These are phyloP conservation scores for Trametes sanguinea DNA, from an alignment of 768 basidiomycete genomes.

Conservation along the genomic window DNA sequence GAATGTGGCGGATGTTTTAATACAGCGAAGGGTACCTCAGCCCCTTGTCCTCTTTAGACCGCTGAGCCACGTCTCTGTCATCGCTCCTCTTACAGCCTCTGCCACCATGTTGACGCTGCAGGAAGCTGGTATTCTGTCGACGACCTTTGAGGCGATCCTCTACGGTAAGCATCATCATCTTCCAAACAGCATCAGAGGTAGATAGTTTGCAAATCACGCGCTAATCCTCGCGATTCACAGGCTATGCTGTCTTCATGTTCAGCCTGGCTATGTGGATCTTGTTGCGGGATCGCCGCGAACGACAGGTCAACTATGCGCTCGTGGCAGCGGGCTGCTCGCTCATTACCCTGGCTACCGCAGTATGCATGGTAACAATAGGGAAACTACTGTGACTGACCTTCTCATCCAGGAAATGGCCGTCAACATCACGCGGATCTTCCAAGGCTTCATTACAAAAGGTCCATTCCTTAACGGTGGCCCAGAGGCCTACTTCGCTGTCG, in stretches of 20 bases:
- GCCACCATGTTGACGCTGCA: slow-evolving; percentile 15
- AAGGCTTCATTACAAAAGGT: slow-evolving; percentile 11
- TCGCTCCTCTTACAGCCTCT: neutral
- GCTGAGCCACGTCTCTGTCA: neutral
- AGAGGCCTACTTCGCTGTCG: slow-evolving; percentile 8
- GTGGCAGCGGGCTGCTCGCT: slow-evolving; percentile 23
- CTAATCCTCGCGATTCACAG: slow-evolving; percentile 8
- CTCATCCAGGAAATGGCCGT: slow-evolving; percentile 22
- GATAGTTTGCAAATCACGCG: too few relatives aligned
- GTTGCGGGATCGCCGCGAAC: slow-evolving; percentile 20
- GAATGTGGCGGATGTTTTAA: slow-evolving; percentile 7
- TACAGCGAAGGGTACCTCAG: neutral
- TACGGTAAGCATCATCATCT: slow-evolving; percentile 21
- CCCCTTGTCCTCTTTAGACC: neutral
- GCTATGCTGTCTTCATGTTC: slow-evolving; percentile 30
- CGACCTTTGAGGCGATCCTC: slow-evolving; percentile 25
- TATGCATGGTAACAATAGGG: neutral
- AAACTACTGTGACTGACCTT: neutral
- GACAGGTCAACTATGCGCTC: slow-evolving; percentile 22
- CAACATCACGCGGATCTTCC: slow-evolving; percentile 12
- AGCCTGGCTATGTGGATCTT: slow-evolving; percentile 28
- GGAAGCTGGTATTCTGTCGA: slow-evolving; percentile 25
- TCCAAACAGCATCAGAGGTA: too few relatives aligned
- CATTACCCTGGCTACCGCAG: slow-evolving; percentile 24
- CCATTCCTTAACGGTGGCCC: slow-evolving; percentile 8